These are phyloP conservation scores for Metschnikowia hibisci DNA, from an alignment of 805 yeast genomes.

Conservation along the genomic window DNA sequence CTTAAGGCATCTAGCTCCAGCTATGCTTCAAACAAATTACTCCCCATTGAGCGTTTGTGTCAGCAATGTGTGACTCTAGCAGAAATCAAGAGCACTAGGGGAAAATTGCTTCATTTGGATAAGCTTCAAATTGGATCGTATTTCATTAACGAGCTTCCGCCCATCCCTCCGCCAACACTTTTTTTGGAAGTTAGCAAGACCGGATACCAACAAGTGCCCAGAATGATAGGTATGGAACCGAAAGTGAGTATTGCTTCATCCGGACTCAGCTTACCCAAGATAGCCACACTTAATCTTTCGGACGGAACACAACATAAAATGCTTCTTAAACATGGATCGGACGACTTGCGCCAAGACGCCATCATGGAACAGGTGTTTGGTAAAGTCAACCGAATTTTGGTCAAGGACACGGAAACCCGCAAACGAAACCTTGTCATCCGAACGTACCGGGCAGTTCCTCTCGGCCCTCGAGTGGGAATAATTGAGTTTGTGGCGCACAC, in stretches of 20 bases:
- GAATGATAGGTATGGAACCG: conserved; percentile 43
- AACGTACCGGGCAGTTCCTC: conserved; percentile 85
- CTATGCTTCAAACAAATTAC: conserved; percentile 29
- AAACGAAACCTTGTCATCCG: conserved; percentile 59
- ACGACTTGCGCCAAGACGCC: conserved; percentile 92
- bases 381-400: conserved; percentile 70
- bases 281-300: conserved; percentile 50
- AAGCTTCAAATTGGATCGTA: conserved; percentile 39
- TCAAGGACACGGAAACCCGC: conserved; percentile 51
- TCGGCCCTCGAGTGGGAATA: conserved; percentile 83
- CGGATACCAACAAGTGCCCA: conserved; percentile 45
- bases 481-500: conserved; percentile 87
- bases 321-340: conserved; percentile 80
- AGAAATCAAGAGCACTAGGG: conserved; percentile 36
- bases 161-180: conserved; percentile 67
- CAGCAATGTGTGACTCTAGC: conserved; percentile 51
- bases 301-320: conserved; percentile 59
- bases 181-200: conserved; percentile 39
- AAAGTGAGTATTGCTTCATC: conserved; percentile 62
- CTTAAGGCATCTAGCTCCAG: conserved; percentile 26
- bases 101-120: conserved; percentile 27
- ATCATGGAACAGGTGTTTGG: conserved; percentile 97
- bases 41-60: conserved; percentile 49
- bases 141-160: conserved; percentile 50
- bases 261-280: conserved; percentile 87